Evolutionary conservation across 441 rosid genomes (phyloP), one percentile per base, ranked within the genome.

Genomic region (Corymbia citriodora): DNA sequence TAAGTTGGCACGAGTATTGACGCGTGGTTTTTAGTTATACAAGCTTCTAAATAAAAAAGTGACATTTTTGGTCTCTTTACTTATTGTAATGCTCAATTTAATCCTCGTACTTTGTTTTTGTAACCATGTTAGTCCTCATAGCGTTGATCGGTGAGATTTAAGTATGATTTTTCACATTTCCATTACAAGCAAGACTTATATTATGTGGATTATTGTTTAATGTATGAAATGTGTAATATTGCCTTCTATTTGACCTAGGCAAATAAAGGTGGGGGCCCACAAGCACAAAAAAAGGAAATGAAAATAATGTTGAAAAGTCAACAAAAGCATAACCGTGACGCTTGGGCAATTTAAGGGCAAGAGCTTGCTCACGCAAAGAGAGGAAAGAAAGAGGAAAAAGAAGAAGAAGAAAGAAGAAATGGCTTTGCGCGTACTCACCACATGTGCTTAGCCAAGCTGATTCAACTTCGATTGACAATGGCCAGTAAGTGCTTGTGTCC

Each of bases 371-470:
- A 29, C 7, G n/a, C n/a, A 29, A 59, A 29, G 65, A 59, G 65
- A 25, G 65, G 14, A 59, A 59, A 5, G 65, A 59, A 59, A 59
- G 65, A 59, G 65, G 65, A 59, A 55, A 10, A 59, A 57, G 13
- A 57, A 57, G 5, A 23, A 23, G 29, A 57, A 57, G 3, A 57
- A 57, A 57, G 29, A 23, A 57, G 29, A 10, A 59, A 10, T 29
- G 29, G 6, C 1, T 59, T 59, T 25, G 3, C 6, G 1, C 11
- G 7, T 59, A 1, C n/a, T 25, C 7, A 59, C 13, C n/a, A 10
- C 6, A 29, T 0, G 10, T 1, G 3, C 29, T 6, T 25, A 1
- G 3, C n/a, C 3, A 25, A 59, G n/a, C 25, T 29, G 11, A 59
- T 10, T 25, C 14, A 25, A 59, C n/a, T 25, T 59, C 0, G 0